phyloP scores from a whole-genome alignment of 2,329 filamentous ascomycete species.

The Claviceps sp. region DNA sequence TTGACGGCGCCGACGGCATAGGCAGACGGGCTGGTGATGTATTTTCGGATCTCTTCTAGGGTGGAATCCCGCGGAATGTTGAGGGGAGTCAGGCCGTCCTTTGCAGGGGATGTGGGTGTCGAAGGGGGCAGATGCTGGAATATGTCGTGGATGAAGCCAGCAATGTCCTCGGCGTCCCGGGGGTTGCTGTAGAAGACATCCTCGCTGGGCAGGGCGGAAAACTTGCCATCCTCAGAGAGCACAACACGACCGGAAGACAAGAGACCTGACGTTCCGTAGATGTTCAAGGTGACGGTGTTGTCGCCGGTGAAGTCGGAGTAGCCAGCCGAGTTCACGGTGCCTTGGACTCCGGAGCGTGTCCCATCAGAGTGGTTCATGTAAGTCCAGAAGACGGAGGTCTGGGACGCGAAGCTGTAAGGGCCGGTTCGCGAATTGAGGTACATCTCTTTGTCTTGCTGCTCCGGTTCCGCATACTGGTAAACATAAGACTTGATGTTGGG shows the following conservation, averaged over 20 bases:
- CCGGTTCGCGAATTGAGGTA: conserved; percentile 36
- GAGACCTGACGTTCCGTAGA: conserved; percentile 43
- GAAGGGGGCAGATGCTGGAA: conserved; percentile 27
- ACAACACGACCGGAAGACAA: conserved; percentile 32
- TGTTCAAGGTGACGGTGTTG: conserved; percentile 40
- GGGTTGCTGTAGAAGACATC: conserved; percentile 34
- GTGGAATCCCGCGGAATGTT: conserved; percentile 34
- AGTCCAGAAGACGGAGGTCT: conserved; percentile 40
- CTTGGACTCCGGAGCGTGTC: conserved; percentile 31
- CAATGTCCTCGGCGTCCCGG: conserved; percentile 33
- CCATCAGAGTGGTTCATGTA: conserved; percentile 29
- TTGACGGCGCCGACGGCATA: conserved; percentile 38
- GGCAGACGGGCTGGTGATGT: conserved; percentile 32
- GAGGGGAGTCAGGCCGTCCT: conserved; percentile 28
- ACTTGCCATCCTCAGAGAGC: conserved; percentile 25
- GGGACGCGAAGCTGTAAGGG: conserved; percentile 38
- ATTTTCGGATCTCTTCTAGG: conserved; percentile 32
- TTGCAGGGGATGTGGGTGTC: conserved; percentile 14
- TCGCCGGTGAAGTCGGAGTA: conserved; percentile 24
- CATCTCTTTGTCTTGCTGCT: conserved; percentile 25
- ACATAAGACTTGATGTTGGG: conserved; percentile 31
- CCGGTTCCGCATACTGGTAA: conserved; percentile 31
- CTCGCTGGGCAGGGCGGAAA: conserved; percentile 25
- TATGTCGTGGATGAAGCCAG: conserved; percentile 35
- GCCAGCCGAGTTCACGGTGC: conserved; percentile 37